A percentile compares a stretch with the other conserved stretches of the same genome.
These are phyloP conservation scores for Prunus mongolica DNA, from an alignment of 306 rosid species.

Conservation along the genomic window DNA sequence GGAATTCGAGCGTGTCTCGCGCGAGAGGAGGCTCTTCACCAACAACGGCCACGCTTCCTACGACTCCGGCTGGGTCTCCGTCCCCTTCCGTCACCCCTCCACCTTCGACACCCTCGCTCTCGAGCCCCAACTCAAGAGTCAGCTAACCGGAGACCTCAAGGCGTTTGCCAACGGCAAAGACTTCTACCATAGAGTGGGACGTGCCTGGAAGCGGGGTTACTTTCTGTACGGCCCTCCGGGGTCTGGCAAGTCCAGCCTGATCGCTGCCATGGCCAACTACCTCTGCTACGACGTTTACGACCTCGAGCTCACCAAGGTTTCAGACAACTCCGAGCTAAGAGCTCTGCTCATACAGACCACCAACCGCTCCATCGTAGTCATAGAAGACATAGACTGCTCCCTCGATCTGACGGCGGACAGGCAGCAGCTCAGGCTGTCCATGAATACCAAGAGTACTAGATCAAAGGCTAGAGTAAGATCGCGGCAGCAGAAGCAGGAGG, in stretches of 20 bases:
- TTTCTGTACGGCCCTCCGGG: slow-evolving; percentile 84
- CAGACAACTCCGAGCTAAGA: slow-evolving; percentile 78
- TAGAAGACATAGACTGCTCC: slow-evolving; percentile 83
- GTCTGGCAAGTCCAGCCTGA: slow-evolving; percentile 81
- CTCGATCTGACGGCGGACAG: slow-evolving; percentile 75
- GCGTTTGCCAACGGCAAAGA: slow-evolving; percentile 64
- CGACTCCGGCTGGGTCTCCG: slow-evolving; percentile 87
- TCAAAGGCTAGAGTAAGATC: background rate
- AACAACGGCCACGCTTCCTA: slow-evolving; percentile 66
- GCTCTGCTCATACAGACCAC: slow-evolving; percentile 77
- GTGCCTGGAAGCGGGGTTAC: slow-evolving; percentile 92
- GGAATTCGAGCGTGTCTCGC: slow-evolving; percentile 68
- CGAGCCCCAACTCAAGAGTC: slow-evolving; percentile 60
- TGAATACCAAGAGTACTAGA: too few relatives aligned
- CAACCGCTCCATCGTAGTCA: slow-evolving; percentile 75
- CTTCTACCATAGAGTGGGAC: slow-evolving; percentile 72
- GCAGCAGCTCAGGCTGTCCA: background rate
- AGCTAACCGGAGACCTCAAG: slow-evolving; percentile 55
- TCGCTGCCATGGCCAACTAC: slow-evolving; percentile 83
- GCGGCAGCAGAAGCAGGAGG: background rate
- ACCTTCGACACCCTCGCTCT: slow-evolving; percentile 73
- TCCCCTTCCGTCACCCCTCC: slow-evolving; percentile 86
- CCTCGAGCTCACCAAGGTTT: slow-evolving; percentile 74
- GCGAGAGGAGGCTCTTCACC: slow-evolving; percentile 74
- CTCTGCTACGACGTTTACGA: slow-evolving; percentile 88